Base-by-base conservation (phyloP, 1,139 yeast genomes). In the Zygosaccharomyces pseudobailii region DNA sequence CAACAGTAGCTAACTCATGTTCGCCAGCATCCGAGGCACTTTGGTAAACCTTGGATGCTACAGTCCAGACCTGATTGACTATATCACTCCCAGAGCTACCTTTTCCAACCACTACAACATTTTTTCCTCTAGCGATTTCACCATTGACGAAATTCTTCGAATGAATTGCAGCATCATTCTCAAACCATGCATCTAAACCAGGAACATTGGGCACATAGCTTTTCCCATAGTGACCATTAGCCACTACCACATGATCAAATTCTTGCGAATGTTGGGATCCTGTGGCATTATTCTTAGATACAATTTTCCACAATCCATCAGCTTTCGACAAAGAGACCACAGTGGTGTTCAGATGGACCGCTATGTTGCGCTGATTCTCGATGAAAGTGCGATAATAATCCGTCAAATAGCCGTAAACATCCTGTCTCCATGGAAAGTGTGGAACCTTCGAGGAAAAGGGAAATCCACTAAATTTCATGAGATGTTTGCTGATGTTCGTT, bases 11-110 rank as follows among this genome's bases (percentile, higher is more conserved):
- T 10, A 49, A 50, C n/a, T 42, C 57, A 31, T 62, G 64, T 53
- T 17, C 69, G 34, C 67, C 66, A 36, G 72, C 69, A 41, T 54
- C 50, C n/a, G 56, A 58, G 36, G 69, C 69, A 50, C 82, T 78
- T 55, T 76, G 73, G 61, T 73, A 75, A 13, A 79, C 69, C 25
- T 66, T 59, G 4, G 65, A 55, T 32, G 78, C 71, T 2, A 61
- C 61, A 4, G 70, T 66, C 2, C 74, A 71, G 31, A 78, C 52
- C 58, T 82, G 86, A 49, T 70, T 72, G 0, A 81, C 74, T 44
- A 82, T 70, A 56, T 82, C 88, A 7, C 74, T 69, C 1, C 84
- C 87, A 5, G 84, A 78, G 9, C 84, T 80, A 0, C 82, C 78
- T 54, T 78, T 78, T 1, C 87, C 88, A 3, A 82, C 73, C 9